phyloP scores from a whole-genome alignment of 2,329 filamentous ascomycete genomes.

The Xylaria sp. region DNA sequence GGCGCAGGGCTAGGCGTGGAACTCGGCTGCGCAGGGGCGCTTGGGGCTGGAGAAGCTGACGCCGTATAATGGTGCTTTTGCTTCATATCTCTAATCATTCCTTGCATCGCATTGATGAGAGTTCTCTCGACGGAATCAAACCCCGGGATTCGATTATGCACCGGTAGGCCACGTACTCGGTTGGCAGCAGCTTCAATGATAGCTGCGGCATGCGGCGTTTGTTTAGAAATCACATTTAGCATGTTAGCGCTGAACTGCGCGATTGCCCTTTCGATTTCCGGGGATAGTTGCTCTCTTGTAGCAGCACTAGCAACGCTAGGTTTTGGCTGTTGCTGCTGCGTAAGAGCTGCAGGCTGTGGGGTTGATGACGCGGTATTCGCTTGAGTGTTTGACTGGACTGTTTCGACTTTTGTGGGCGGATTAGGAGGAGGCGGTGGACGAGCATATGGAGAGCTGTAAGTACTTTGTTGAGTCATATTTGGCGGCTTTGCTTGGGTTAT shows the following conservation, averaged over 20 bases:
- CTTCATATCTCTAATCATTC: conserved; percentile 41
- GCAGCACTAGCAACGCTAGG: conserved; percentile 12
- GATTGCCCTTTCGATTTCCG: conserved; percentile 41
- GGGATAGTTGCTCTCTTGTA: conserved; percentile 29
- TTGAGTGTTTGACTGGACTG: conserved; percentile 27
- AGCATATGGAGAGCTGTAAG: conserved; percentile 43
- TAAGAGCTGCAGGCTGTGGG: conserved; percentile 23
- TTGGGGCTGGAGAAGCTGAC: conserved; percentile 35
- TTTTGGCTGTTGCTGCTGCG: conserved; percentile 24
- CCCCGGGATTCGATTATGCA: conserved; percentile 34
- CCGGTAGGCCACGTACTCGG: conserved; percentile 38
- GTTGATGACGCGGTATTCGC: conserved; percentile 27
- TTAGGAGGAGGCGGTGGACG: conserved; percentile 39
- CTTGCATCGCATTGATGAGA: conserved; percentile 37
- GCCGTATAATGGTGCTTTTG: conserved; percentile 32
- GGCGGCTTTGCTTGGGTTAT: conserved; percentile 35
- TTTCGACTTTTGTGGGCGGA: conserved; percentile 35
- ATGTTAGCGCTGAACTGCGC: conserved; percentile 40
- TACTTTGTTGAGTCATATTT: conserved; percentile 37
- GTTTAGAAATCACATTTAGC: conserved; percentile 37
- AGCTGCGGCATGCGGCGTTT: conserved; percentile 37
- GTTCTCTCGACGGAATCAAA: conserved; percentile 40
- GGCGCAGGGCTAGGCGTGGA: conserved; percentile 38
- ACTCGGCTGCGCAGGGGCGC: conserved; percentile 30
- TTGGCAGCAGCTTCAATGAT: conserved; percentile 42